Evolutionary conservation across 2,329 filamentous ascomycete species (phyloP), one percentile per base, ranked within the genome.

Genomic region (Venturia asperata): DNA sequence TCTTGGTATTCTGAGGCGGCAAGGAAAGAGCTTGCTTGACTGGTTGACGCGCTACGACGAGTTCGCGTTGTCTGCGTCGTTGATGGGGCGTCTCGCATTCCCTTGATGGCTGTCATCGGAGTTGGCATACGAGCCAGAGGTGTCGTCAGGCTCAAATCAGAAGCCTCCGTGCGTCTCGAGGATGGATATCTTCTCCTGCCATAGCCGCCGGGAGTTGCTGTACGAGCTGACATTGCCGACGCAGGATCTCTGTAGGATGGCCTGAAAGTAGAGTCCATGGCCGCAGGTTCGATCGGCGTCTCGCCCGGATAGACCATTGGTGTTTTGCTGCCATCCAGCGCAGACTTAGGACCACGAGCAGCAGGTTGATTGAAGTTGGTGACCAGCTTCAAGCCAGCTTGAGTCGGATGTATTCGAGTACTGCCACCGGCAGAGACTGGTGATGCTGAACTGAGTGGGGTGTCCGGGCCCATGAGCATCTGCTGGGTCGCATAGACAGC

Each of bases 401-500:
- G 21, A 96, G 67, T 97, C 80, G 0, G 93, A 86, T 11, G 91
- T 90, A 37, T 88, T 87, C 78, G 95, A 95, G 27, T 15, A 9
- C 39, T 62, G 17, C 65, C 62, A 42, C 37, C 42, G 37, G 65
- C 39, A 34, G 65, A 64, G 76, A 66, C 77, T 41, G 63, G 63
- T n/a, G 63, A 64, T 34, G 47, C 34, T 42, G 34, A 39, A 66
- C 47, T 56, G 17, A 52, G 52, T 27, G 63, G 49, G 24, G 63
- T 87, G 73, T 74, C 88, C 79, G 66, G 85, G 82, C 27, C 74
- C 49, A 76, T 69, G 11, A 76, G 76, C 67, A 77, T 77, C 69
- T 78, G 81, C 72, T 77, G 86, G 81, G 87, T 69, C 74, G 83
- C 68, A 73, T 83, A 79, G 63, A 82, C 81, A 11, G 81, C 82